These are phyloP conservation scores for Eragrostis tef DNA, from an alignment of 202 grass and related monocot genomes.

Conservation along the genomic window DNA sequence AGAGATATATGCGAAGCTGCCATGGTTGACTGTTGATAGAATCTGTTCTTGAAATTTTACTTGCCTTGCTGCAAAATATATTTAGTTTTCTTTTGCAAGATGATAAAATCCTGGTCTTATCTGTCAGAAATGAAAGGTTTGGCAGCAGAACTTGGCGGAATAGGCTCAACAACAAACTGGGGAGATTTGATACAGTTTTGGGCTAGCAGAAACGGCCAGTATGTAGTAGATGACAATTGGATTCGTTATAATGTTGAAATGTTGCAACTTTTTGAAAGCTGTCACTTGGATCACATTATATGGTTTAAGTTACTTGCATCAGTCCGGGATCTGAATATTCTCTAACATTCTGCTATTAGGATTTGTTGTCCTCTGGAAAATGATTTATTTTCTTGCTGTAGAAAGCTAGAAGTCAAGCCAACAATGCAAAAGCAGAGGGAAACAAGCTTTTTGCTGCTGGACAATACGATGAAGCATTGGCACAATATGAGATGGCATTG, in stretches of 20 bases:
- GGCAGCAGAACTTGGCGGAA: not conserved
- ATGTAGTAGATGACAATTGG: not conserved
- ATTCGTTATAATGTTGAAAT: not conserved
- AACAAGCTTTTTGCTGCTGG: slow-evolving; percentile 75
- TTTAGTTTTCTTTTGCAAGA: not conserved
- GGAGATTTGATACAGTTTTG: slow-evolving; percentile 1
- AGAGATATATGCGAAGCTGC: not conserved
- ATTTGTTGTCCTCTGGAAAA: slow-evolving; percentile 1
- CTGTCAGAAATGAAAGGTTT: slow-evolving; percentile 8
- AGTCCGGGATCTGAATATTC: not conserved
- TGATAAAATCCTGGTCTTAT: slow-evolving; percentile 4
- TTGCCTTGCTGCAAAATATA: not conserved
- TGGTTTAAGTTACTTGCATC: not conserved
- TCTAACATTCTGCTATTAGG: not conserved
- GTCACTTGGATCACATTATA: slow-evolving; percentile 8
- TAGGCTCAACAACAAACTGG: not conserved
- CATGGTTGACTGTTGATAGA: not conserved
- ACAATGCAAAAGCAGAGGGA: slow-evolving; percentile 86
- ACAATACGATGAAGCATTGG: slow-evolving; percentile 71
- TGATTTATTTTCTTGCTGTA: slow-evolving; percentile 36
- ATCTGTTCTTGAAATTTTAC: not conserved
- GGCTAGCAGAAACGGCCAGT: not conserved
- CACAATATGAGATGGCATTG: slow-evolving; percentile 67
- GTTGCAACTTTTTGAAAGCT: slow-evolving; percentile 4
- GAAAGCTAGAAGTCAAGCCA: slow-evolving; percentile 80